Evolutionary conservation across 306 rosid species (phyloP).

Genomic region (Corylus americana): DNA sequence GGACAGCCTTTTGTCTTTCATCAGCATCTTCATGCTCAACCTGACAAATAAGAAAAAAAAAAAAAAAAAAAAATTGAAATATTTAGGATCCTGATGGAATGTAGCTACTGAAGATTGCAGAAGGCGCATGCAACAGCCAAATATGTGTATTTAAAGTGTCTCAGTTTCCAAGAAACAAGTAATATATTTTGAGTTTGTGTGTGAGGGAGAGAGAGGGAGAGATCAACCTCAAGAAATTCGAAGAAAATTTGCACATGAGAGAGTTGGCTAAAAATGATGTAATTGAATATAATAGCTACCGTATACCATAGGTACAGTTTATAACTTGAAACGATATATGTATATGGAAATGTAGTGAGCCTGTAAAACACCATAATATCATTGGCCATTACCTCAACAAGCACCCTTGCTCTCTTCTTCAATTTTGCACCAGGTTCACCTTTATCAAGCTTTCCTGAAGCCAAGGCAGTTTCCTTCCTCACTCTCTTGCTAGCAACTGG

Average conservation of each 20-base stretch:
- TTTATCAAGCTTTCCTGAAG: constrained; percentile 52
- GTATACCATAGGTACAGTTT: neutral
- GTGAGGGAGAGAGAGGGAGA: neutral
- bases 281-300: neutral
- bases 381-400: constrained; percentile 74
- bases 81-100: neutral
- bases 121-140: neutral
- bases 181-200: neutral
- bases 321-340: neutral
- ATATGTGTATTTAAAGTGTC: neutral
- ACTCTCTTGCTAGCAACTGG: constrained; percentile 39
- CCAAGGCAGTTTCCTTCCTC: constrained; percentile 34
- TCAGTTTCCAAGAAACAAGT: neutral
- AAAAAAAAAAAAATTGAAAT: neutral
- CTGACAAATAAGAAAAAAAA: constrained; percentile 20
- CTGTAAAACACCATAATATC: constrained; percentile 10
- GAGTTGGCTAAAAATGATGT: neutral
- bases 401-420: constrained; percentile 62
- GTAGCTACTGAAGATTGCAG: neutral
- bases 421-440: constrained; percentile 50
- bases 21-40: constrained; percentile 53
- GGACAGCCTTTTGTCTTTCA: constrained; percentile 51
- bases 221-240: neutral
- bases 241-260: neutral
- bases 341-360: constrained; percentile 7